Percentiles rank a stretch among this genome's conserved stretches.
These are phyloP conservation scores for Sporobolomyces phaffii DNA, from an alignment of 768 basidiomycete genomes.

Conservation along the genomic window DNA sequence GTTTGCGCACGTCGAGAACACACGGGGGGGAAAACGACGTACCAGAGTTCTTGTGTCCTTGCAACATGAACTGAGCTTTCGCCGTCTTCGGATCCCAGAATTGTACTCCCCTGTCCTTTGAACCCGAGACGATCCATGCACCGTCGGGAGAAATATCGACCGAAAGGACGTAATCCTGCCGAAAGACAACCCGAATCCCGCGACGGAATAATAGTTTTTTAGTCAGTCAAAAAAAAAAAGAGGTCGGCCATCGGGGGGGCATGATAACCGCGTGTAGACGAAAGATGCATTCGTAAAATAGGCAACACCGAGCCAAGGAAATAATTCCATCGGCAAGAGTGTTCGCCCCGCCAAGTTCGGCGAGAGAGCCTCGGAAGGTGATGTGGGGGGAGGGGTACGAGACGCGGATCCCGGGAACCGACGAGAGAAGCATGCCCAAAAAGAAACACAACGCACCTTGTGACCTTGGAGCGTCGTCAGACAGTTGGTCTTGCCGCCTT, in stretches of 20 bases:
- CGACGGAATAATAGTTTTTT: too few relatives aligned
- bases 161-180: conserved; percentile 64
- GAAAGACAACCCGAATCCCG: not conserved
- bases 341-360: too few relatives aligned
- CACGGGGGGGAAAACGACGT: conserved; percentile 41
- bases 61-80: conserved; percentile 85
- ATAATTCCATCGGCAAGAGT: too few relatives aligned
- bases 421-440: not conserved
- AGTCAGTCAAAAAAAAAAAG: too few relatives aligned
- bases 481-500: conserved; percentile 55
- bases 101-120: conserved; percentile 91
- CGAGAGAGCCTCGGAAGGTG: not conserved
- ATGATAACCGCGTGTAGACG: too few relatives aligned
- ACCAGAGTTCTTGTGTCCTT: conserved; percentile 69
- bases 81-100: conserved; percentile 78
- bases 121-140: conserved; percentile 89
- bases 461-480: conserved; percentile 84
- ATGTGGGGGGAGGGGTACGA: not conserved
- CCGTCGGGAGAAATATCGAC: conserved; percentile 84
- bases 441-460: conserved; percentile 52
- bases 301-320: not conserved
- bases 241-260: too few relatives aligned
- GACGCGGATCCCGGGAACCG: not conserved
- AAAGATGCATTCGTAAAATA: too few relatives aligned
- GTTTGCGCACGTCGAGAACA: not conserved